Evolutionary conservation across 1,139 yeast species (phyloP), one percentile per base, ranked within the genome.

Genomic region (Sugiyamaella novakii): DNA sequence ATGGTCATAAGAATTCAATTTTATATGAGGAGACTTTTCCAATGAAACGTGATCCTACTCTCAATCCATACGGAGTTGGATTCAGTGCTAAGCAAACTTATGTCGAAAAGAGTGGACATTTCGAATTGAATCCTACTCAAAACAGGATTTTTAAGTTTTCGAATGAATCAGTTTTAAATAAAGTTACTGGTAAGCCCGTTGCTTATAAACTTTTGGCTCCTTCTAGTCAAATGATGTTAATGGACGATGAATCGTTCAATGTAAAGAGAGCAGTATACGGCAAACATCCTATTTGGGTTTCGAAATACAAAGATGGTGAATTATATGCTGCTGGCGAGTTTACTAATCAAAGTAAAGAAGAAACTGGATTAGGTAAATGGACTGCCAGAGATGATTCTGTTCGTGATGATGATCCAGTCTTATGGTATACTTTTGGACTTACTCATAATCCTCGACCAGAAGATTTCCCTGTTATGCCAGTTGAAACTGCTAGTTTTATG

Each of bases 401-500:
- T 43, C 81, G 89, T 75, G 76, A 84, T 64, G 81, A 81, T 18
- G 88, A 84, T 60, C 65, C 80, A 55, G 88, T 84, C 52, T 83
- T 84, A n/a, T 86, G 82, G 81, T 92, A 84, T 68, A 84, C 91
- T 30, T 85, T 85, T 64, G 94, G 94, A 62, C 79, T 85, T 57
- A 83, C 92, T 37, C 95, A 85, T 65, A 83, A 84, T 79, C 95
- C 95, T 54, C 82, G 91, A 10, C 92, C 94, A 54, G 94, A 85
- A 72, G 95, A 85, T 70, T 86, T 84, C 83, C 92, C 94, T 53
- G 80, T 86, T 58, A 85, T 85, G 94, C 94, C 94, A 44, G 84
- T 89, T 34, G 95, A 85, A 70, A 84, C 87, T 61, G 81, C 84
- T 62, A 80, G 83, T 54, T 74, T 86, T 59, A 74, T 83, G 73